Base-by-base conservation (phyloP, 2,329 filamentous ascomycete species). In the Verticillium alfalfae region DNA sequence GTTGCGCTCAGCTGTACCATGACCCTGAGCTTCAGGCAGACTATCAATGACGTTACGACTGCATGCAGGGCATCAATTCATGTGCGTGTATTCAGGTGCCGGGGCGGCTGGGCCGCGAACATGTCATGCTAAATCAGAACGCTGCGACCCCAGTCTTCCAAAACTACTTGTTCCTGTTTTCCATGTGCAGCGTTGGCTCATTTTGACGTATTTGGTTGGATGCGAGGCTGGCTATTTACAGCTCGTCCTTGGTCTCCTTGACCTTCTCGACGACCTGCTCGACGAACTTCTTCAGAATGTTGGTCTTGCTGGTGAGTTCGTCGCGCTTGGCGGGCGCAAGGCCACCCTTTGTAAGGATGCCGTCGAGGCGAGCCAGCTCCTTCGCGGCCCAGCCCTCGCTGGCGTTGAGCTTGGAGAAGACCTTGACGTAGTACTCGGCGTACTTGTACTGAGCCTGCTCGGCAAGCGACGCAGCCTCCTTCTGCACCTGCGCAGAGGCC, bases 401-500 rank as follows among this genome's bases (percentile, higher is more conserved):
- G 75, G 88, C 82, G 73, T 81, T 83, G 66, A 95, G 80, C 87
- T 97, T 98, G 74, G 91, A 86, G 64, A 95, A 90, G 60, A 96
- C 93, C 74, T 91, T 92, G 74, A 95, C 82, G 76, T 99, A 98
- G 85, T 99, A 99, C 78, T 93, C 85, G 56, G 92, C 92, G 72
- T 94, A 96, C 81, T 91, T 92, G 76, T 89, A 76, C 75, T 86
- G 80, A 13, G 79, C 80, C 64, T 79, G 74, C 60, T 84, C 88
- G 78, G 89, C 85, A 59, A 95, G 75, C 59, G 77, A 80, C 68
- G 84, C 83, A 26, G 88, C 88, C 64, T 87, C 85, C 79, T 89
- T 89, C 80, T 89, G 88, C 60, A 90, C 82, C 77, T 96, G 89
- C 54, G 82, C 82, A 38, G 86, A 81, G 26, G 92, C 84, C 66